These are phyloP conservation scores for Umbelopsis ramanniana DNA, from an alignment of 192 early-diverging fungal genomes.

Conservation along the genomic window DNA sequence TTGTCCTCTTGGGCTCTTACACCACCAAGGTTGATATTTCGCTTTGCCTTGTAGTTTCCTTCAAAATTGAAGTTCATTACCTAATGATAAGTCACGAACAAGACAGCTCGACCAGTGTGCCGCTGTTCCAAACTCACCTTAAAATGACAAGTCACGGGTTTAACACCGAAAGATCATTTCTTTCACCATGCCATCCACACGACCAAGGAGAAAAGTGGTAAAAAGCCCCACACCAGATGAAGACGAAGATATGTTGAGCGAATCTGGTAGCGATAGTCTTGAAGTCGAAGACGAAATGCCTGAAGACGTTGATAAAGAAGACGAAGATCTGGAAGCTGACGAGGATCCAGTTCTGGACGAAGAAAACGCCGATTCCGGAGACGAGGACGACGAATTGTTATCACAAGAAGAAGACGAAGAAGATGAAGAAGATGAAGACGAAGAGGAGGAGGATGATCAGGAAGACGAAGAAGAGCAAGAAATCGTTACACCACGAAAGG, in stretches of 20 bases:
- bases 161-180: background rate
- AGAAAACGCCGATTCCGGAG: conserved; percentile 5
- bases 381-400: conserved; percentile 14
- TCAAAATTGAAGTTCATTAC: conserved; percentile 70
- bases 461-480: conserved; percentile 27
- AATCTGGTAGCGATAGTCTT: conserved; percentile 12
- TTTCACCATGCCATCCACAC: conserved; percentile 14
- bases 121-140: background rate
- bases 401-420: conserved; percentile 28
- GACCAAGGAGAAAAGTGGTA: conserved; percentile 14
- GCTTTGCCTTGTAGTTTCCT: conserved; percentile 76
- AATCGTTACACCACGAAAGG: background rate
- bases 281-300: conserved; percentile 24
- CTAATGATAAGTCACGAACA: background rate
- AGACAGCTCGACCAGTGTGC: background rate
- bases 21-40: conserved; percentile 86
- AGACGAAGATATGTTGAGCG: conserved; percentile 15
- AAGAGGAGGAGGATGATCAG: conserved; percentile 25
- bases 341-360: conserved; percentile 26
- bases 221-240: conserved; percentile 14
- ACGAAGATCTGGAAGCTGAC: conserved; percentile 30
- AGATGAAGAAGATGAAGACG: conserved; percentile 23
- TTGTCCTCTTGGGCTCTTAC: conserved; percentile 69
- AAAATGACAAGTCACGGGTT: conserved; percentile 18
- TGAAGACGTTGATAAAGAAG: conserved; percentile 26